Evolutionary conservation across 2,329 filamentous ascomycete species (phyloP).

Genomic region (Passalora sequoiae): DNA sequence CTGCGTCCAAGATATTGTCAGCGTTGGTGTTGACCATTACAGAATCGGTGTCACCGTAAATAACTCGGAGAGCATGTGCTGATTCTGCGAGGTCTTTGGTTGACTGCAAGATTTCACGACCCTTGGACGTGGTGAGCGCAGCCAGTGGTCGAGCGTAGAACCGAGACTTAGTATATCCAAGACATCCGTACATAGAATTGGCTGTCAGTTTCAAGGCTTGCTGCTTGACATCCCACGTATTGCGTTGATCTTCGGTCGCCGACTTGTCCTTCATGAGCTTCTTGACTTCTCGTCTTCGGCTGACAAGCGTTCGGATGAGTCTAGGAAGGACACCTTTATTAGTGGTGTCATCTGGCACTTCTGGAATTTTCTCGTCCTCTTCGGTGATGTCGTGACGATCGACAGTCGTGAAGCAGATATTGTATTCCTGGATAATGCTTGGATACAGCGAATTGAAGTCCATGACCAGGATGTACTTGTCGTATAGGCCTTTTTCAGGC

Average conservation of each 20-base stretch:
- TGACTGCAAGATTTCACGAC: slow-evolving; percentile 90
- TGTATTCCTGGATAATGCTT: slow-evolving; percentile 98
- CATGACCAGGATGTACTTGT: slow-evolving; percentile 98
- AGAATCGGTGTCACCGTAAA: slow-evolving; percentile 98
- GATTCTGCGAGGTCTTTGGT: slow-evolving; percentile 94
- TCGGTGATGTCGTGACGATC: slow-evolving; percentile 68
- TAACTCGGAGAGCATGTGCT: slow-evolving; percentile 77
- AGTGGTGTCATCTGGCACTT: slow-evolving; percentile 68
- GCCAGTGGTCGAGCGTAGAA: slow-evolving; percentile 95
- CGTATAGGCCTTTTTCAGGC: slow-evolving; percentile 93
- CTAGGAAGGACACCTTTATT: slow-evolving; percentile 80
- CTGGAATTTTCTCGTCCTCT: slow-evolving; percentile 82
- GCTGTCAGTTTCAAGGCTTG: slow-evolving; percentile 93
- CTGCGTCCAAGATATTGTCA: slow-evolving; percentile 81
- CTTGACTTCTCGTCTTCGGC: slow-evolving; percentile 85
- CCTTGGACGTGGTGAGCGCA: slow-evolving; percentile 94
- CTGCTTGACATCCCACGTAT: slow-evolving; percentile 98
- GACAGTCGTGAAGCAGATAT: slow-evolving; percentile 98
- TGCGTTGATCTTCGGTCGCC: slow-evolving; percentile 78
- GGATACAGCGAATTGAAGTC: slow-evolving; percentile 99
- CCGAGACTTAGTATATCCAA: slow-evolving; percentile 92
- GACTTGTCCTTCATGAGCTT: slow-evolving; percentile 91
- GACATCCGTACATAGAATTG: slow-evolving; percentile 99
- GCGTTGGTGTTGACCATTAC: slow-evolving; percentile 99
- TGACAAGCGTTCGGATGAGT: slow-evolving; percentile 87